Conservation (phyloP, 495 filamentous ascomycete species). For the Glarea lozoyensis region DNA sequence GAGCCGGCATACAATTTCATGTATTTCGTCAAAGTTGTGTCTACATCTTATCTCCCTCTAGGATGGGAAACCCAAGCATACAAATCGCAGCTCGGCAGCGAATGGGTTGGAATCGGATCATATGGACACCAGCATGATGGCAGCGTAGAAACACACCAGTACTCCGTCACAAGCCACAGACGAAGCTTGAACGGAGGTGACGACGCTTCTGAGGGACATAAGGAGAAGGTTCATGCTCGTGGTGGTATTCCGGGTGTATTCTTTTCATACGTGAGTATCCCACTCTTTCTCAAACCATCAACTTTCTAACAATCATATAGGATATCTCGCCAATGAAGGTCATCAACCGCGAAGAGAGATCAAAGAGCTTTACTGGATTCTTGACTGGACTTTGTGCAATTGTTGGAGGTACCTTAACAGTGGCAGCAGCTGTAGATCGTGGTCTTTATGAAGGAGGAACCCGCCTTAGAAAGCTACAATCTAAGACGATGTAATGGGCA, state of each 20-base stretch:
- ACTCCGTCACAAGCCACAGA: slow-evolving; percentile 92
- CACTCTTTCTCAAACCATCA: neutral
- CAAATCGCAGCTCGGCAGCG: slow-evolving; percentile 36
- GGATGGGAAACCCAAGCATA: slow-evolving; percentile 50
- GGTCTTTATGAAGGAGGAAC: slow-evolving; percentile 82
- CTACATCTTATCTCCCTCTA: slow-evolving; percentile 85
- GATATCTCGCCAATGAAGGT: slow-evolving; percentile 99
- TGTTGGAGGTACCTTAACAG: slow-evolving; percentile 89
- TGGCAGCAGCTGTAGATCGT: slow-evolving; percentile 88
- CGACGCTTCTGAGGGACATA: slow-evolving; percentile 76
- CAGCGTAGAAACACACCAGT: slow-evolving; percentile 95
- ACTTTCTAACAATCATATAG: slow-evolving; percentile 27
- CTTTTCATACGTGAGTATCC: slow-evolving; percentile 76
- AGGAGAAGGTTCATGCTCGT: slow-evolving; percentile 77
- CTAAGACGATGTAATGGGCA: slow-evolving; percentile 35
- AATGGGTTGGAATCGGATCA: slow-evolving; percentile 50
- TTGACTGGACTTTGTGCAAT: slow-evolving; percentile 89
- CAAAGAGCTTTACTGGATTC: slow-evolving; percentile 84
- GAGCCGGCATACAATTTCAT: slow-evolving; percentile 90
- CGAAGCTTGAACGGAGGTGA: slow-evolving; percentile 73
- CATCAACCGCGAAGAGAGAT: slow-evolving; percentile 84
- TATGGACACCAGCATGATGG: slow-evolving; percentile 57
- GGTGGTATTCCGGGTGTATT: slow-evolving; percentile 96
- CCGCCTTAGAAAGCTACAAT: slow-evolving; percentile 78
- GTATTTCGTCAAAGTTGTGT: slow-evolving; percentile 99